phyloP scores from a whole-genome alignment of 768 basidiomycete genomes.

The Mycena galopus region DNA sequence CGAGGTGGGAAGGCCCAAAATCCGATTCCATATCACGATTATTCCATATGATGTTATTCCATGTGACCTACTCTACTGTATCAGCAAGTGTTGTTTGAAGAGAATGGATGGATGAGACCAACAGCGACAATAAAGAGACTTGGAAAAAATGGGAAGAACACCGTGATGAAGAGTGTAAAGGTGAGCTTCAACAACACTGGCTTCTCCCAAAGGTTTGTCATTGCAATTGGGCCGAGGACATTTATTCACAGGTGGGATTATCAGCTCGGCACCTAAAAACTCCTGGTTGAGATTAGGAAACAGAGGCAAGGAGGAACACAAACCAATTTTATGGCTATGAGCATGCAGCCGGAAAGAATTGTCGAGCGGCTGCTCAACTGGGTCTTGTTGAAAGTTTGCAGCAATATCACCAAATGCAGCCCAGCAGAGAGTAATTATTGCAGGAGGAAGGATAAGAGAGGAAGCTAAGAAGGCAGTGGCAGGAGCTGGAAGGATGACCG shows the following conservation, averaged over 20 bases:
- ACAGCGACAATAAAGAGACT: conserved; percentile 13
- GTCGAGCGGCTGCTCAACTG: not conserved
- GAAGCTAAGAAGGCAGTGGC: conserved; percentile 1
- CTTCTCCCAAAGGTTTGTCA: not conserved
- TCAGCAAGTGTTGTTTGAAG: not conserved
- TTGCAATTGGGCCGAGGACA: not conserved
- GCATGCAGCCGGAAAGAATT: conserved; percentile 1
- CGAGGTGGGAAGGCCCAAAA: too few relatives aligned
- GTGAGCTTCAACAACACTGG: not conserved
- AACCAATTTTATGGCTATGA: not conserved
- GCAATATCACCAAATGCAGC: conserved; percentile 3
- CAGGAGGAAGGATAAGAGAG: not conserved
- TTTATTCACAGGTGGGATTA: not conserved
- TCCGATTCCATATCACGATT: too few relatives aligned
- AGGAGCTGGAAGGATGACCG: not conserved
- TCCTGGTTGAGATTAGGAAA: not conserved
- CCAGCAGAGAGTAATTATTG: not conserved
- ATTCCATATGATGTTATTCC: too few relatives aligned
- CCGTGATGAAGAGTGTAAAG: conserved; percentile 10
- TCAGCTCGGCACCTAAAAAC: not conserved
- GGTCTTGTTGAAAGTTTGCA: not conserved
- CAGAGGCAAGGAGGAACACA: not conserved
- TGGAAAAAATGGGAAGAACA: conserved; percentile 12
- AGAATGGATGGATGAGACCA: not conserved
- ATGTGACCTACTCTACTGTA: too few relatives aligned